phyloP scores from a whole-genome alignment of 768 basidiomycete species.

The Gloeopeniophorella convolvens region DNA sequence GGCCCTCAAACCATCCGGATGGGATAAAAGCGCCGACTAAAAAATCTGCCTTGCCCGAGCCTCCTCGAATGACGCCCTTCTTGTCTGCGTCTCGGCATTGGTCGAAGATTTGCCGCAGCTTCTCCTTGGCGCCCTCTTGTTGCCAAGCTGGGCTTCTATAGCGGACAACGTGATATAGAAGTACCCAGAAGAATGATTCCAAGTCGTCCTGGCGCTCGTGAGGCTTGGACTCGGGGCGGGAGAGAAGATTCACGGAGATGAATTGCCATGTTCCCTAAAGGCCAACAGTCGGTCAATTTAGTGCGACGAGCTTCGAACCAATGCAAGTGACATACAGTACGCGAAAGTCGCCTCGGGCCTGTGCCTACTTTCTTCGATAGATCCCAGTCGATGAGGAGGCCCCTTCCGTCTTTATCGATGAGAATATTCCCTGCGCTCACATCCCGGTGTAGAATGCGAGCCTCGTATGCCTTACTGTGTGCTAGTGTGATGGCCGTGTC shows the following conservation, averaged over 20 bases:
- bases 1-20: no score
- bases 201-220: constrained; percentile 16
- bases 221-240: not conserved
- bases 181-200: constrained; percentile 18
- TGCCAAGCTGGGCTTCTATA: no score
- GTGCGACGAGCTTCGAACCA: not conserved
- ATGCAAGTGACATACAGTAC: not conserved
- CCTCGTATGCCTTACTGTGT: not conserved
- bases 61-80: no score
- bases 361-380: not conserved
- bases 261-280: constrained; percentile 21
- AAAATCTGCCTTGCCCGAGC: no score
- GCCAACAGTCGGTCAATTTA: not conserved
- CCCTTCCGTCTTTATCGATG: not conserved
- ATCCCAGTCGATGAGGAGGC: constrained; percentile 5
- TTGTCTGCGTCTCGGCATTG: no score
- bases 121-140: no score
- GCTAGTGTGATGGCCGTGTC: not conserved
- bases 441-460: constrained; percentile 3
- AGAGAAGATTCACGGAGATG: constrained; percentile 3
- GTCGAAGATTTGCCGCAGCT: no score
- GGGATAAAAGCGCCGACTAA: no score
- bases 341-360: not conserved
- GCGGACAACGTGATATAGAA: not conserved
- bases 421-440: constrained; percentile 3